Conservation (phyloP, 345 rosid species). For the Excoecaria cochinchinensis region DNA sequence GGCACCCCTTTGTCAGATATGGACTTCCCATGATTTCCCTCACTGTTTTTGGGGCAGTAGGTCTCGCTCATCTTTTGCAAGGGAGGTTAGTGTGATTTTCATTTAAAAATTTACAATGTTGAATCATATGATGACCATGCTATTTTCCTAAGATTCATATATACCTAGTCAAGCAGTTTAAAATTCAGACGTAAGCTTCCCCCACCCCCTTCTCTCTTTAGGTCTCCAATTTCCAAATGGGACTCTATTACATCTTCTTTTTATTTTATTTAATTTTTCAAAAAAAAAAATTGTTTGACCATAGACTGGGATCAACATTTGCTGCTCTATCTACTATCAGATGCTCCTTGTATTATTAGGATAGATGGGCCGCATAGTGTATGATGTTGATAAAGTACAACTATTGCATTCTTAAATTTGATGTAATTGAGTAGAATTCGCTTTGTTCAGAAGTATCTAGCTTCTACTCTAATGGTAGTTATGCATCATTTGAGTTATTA, state of each 20-base stretch:
- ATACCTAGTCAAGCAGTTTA: not conserved
- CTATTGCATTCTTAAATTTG: too few relatives aligned
- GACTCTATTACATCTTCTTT: not conserved
- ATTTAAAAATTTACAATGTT: constrained; percentile 1
- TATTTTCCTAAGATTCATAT: not conserved
- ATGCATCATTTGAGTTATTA: not conserved
- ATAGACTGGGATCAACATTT: not conserved
- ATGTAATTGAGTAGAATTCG: too few relatives aligned
- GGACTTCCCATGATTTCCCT: constrained; percentile 97
- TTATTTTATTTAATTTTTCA: not conserved
- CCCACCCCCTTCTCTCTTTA: not conserved
- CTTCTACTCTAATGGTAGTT: not conserved
- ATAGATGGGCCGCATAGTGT: not conserved
- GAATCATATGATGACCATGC: not conserved
- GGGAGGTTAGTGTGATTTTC: constrained; percentile 61
- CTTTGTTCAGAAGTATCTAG: not conserved
- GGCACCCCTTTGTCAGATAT: constrained; percentile 77
- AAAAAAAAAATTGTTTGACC: not conserved
- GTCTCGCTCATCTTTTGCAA: constrained; percentile 88
- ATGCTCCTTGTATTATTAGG: not conserved
- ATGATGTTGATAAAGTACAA: not conserved
- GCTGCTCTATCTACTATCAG: not conserved
- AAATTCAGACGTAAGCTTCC: not conserved
- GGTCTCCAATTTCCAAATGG: not conserved
- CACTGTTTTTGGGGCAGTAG: constrained; percentile 73